Base-by-base conservation (phyloP, 768 basidiomycete species). In the Lactifluus hygrophoroides region DNA sequence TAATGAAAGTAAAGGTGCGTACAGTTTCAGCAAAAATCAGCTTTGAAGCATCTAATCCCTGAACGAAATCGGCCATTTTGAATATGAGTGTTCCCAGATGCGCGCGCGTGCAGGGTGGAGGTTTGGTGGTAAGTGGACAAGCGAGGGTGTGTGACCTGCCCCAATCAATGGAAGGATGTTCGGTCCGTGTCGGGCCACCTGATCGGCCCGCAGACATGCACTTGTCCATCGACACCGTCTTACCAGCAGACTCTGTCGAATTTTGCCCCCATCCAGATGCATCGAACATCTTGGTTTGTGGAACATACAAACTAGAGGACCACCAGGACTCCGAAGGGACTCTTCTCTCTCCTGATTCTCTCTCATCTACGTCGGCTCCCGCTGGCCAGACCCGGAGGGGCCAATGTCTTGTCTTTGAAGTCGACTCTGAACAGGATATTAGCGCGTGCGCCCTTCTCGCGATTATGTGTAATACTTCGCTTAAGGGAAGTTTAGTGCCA, bases 211-310 rank as follows among this genome's bases (percentile, higher is more conserved):
- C 17, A 23, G 17, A 5, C 13, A 58, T 58, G 58, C 47, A 54
- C 32, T 49, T 37, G 34, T 42, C 52, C 40, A 44, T 79, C 64
- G 83, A 91, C 70, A 95, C 93, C 1, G 71, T 74, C n/a, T 85
- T 82, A 66, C 92, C 92, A 10, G 94, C 93, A 21, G 94, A 96
- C 70, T 83, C 88, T 11, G 78, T 93, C 54, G 96, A 98, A 66
- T 97, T 94, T 69, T 94, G 90, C 64, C 94, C 94, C 5, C 80
- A 80, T 56, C 75, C 77, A 13, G 73, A 74, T 25, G 76, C 75
- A 49, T 72, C 76, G 3, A 73, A 86, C 63, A 71, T 96, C 27
- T 79, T 97, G 58, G 87, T 86, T 2, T 92, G 91, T 65, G 95
- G 95, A 21, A 97, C 95, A 0, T 99, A 99, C 73, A 84, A 90